A percentile compares a stretch with the other conserved stretches of the same genome.
Evolutionary conservation across 805 yeast genomes (phyloP).

Genomic region (Sugiyamaella floridensis): DNA sequence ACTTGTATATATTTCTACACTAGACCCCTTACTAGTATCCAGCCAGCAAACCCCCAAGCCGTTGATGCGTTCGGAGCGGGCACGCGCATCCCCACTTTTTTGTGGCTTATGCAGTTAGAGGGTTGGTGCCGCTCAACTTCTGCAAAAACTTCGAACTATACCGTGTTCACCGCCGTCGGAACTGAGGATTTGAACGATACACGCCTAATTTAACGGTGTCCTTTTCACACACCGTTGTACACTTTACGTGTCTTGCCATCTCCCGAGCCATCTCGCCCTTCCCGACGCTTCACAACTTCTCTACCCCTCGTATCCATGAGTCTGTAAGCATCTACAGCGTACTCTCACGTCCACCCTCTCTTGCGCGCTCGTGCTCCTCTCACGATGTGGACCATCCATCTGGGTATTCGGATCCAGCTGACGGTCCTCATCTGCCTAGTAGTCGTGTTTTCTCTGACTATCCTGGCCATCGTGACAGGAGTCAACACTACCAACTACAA

Average conservation of each 20-base stretch:
- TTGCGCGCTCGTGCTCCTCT: background rate
- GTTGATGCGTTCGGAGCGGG: background rate
- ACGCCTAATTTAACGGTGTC: too few species aligned
- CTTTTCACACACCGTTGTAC: too few species aligned
- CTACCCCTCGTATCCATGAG: background rate
- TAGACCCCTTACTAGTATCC: too few species aligned
- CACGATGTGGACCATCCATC: conserved; percentile 21
- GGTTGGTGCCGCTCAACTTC: background rate
- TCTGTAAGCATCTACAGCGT: background rate
- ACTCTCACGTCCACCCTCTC: background rate
- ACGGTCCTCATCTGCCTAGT: conserved; percentile 60
- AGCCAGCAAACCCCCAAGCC: too few species aligned
- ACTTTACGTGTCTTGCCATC: too few species aligned
- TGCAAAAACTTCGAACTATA: background rate
- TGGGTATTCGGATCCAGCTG: conserved; percentile 70
- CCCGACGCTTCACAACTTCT: too few species aligned
- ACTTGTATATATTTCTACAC: too few species aligned
- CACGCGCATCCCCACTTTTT: background rate
- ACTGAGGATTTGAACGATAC: too few species aligned
- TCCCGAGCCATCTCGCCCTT: too few species aligned
- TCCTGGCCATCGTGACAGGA: conserved; percentile 68
- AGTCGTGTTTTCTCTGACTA: conserved; percentile 57
- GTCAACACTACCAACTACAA: conserved; percentile 38
- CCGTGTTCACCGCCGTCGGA: background rate
- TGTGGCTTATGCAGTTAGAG: background rate